These are phyloP conservation scores for Aspergillus oerlinghausenensis DNA, from an alignment of 2,329 filamentous ascomycete species.

Conservation along the genomic window DNA sequence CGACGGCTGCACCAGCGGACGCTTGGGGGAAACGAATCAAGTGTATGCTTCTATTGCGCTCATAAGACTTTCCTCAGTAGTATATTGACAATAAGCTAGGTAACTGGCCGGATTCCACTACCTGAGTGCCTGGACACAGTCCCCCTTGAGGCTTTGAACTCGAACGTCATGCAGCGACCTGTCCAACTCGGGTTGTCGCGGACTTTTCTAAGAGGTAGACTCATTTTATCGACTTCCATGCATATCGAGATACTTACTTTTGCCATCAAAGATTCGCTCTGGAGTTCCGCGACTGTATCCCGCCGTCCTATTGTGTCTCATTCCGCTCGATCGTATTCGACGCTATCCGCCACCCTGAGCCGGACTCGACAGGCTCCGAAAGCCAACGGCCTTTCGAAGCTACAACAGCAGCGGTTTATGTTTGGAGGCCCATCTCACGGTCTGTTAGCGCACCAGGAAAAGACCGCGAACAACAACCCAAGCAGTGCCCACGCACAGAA, in stretches of 20 bases:
- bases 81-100: conserved; percentile 11
- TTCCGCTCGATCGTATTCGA: conserved; percentile 30
- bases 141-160: conserved; percentile 21
- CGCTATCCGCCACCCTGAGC: conserved; percentile 24
- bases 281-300: conserved; percentile 15
- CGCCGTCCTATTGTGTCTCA: conserved; percentile 11
- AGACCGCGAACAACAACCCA: conserved; percentile 89
- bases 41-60: conserved; percentile 16
- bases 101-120: conserved; percentile 11
- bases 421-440: conserved; percentile 45
- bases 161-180: conserved; percentile 15
- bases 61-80: neutral
- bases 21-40: conserved; percentile 11
- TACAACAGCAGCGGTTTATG: conserved; percentile 35
- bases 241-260: neutral
- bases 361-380: conserved; percentile 21
- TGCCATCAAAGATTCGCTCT: conserved; percentile 10
- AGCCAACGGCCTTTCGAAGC: conserved; percentile 20
- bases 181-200: conserved; percentile 14
- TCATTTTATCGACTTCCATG: neutral
- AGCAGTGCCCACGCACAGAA: conserved; percentile 83
- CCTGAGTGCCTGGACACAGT: conserved; percentile 25
- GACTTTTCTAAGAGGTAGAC: conserved; percentile 19
- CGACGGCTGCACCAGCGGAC: conserved; percentile 12
- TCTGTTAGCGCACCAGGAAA: conserved; percentile 78